phyloP scores from a whole-genome alignment of 192 early-diverging fungal genomes.

The Phycomyces nitens region DNA sequence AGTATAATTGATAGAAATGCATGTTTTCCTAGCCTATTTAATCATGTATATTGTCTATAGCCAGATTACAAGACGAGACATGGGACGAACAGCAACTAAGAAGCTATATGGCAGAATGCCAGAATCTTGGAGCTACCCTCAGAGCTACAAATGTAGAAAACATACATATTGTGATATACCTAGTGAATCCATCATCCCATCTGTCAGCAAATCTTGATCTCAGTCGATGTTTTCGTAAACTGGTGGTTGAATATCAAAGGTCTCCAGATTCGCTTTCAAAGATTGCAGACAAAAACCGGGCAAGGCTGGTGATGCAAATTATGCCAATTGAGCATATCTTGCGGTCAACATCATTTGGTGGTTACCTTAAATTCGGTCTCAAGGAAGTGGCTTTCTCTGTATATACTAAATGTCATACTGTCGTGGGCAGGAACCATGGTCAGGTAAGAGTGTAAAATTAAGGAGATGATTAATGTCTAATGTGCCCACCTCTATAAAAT shows the following conservation, averaged over 20 bases:
- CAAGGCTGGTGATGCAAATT: conserved; percentile 43
- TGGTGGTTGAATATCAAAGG: conserved; percentile 39
- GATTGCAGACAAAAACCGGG: conserved; percentile 35
- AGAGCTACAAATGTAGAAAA: conserved; percentile 34
- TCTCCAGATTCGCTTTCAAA: conserved; percentile 26
- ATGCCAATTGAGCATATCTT: conserved; percentile 51
- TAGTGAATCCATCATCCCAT: conserved; percentile 49
- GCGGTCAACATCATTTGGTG: conserved; percentile 45
- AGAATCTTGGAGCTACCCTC: conserved; percentile 40
- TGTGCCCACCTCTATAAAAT: neutral
- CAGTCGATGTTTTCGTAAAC: conserved; percentile 45
- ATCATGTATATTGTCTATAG: too few species aligned
- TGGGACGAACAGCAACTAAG: conserved; percentile 35
- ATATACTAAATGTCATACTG: conserved; percentile 44
- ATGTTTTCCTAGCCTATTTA: too few species aligned
- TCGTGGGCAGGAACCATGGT: conserved; percentile 37
- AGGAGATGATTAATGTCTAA: neutral
- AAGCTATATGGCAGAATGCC: conserved; percentile 47
- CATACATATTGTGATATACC: conserved; percentile 48
- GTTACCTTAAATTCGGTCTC: conserved; percentile 46
- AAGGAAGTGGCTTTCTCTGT: conserved; percentile 53
- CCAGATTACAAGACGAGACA: conserved; percentile 33
- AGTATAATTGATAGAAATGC: too few species aligned
- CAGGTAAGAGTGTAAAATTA: too few species aligned
- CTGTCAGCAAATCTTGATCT: conserved; percentile 43